Percentiles rank a stretch among this genome's conserved stretches.
Conservation (phyloP, 306 rosid species). For the Inga oerstediana region DNA sequence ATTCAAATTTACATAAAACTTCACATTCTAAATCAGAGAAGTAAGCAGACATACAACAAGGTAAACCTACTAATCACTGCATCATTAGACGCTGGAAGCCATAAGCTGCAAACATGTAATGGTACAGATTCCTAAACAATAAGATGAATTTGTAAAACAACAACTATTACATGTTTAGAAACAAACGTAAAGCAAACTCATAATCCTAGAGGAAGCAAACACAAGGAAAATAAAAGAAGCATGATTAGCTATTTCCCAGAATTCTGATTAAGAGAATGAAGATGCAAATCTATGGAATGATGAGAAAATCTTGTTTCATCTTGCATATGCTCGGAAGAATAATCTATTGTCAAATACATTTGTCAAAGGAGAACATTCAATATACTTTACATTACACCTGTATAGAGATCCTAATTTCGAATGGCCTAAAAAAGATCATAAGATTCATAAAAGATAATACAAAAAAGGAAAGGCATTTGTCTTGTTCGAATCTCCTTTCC, state of each 20-base stretch:
- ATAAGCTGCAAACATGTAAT: background rate
- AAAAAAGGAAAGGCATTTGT: background rate
- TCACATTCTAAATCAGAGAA: background rate
- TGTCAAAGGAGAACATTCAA: background rate
- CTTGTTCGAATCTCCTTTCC: background rate
- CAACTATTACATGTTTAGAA: background rate
- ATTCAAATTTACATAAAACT: background rate
- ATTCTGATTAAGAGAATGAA: background rate
- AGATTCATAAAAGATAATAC: background rate
- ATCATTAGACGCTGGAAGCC: background rate
- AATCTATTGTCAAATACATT: background rate
- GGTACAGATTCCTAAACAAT: background rate
- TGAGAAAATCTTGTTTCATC: background rate
- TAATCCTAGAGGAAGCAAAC: background rate
- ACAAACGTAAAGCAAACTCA: background rate
- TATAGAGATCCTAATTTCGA: background rate
- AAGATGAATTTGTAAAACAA: background rate
- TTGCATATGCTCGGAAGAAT: background rate
- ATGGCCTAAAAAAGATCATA: background rate
- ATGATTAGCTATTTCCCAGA: background rate
- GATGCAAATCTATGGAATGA: slow-evolving; percentile 1
- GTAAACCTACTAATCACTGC: background rate
- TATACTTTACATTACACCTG: background rate
- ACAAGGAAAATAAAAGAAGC: background rate
- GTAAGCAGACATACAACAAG: background rate